Percentiles rank a stretch among this genome's conserved stretches.
Conservation (phyloP, 2,329 filamentous ascomycete species). For the Amylocarpus encephaloides region DNA sequence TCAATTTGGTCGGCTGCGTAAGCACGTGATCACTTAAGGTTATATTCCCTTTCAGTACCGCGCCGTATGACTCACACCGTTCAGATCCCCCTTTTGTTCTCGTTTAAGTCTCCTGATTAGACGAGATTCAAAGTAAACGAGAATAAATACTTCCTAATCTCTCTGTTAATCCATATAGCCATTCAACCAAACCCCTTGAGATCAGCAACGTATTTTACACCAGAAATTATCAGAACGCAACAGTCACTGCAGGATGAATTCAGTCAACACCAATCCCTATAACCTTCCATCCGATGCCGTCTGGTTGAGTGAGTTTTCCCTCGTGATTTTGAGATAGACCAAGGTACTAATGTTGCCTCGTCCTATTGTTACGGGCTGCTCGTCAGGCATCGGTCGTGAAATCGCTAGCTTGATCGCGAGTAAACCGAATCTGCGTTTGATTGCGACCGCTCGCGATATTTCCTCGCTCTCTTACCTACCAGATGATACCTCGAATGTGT, state of each 20-base stretch:
- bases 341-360: conserved; percentile 12
- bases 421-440: conserved; percentile 36
- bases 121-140: no score
- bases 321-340: neutral
- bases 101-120: neutral
- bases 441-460: conserved; percentile 43
- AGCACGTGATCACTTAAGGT: neutral
- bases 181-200: no score
- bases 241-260: conserved; percentile 23
- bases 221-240: no score
- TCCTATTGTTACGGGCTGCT: conserved; percentile 42
- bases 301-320: conserved; percentile 34
- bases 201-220: no score
- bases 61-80: no score
- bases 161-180: no score
- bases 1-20: no score
- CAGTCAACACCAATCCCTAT: conserved; percentile 31
- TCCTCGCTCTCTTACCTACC: conserved; percentile 37
- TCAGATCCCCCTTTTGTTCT: neutral
- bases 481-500: conserved; percentile 32
- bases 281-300: conserved; percentile 33
- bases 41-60: no score
- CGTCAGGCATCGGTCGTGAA: conserved; percentile 40
- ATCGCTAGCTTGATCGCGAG: conserved; percentile 35
- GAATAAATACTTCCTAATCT: no score